A percentile compares a stretch with the other conserved stretches of the same genome.
phyloP scores from a whole-genome alignment of 1,284 basidiomycete genomes.

The Fomitopsis pinicola region DNA sequence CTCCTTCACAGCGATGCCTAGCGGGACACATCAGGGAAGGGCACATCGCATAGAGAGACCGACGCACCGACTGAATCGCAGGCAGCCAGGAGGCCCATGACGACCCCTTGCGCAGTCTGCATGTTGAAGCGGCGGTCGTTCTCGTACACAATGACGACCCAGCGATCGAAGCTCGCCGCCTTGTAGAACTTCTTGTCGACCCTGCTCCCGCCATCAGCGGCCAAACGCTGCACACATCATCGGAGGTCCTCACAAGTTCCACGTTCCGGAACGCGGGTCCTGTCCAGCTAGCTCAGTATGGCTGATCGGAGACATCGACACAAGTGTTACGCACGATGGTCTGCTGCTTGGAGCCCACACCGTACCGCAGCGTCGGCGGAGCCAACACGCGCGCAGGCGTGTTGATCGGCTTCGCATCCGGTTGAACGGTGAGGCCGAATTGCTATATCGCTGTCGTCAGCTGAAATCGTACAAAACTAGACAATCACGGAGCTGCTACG shows the following conservation, averaged over 20 bases:
- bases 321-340: conserved; percentile 41
- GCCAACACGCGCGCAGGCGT: conserved; percentile 57
- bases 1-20: conserved; percentile 49
- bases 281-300: conserved; percentile 18
- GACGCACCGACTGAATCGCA: conserved; percentile 55
- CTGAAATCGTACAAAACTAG: background rate
- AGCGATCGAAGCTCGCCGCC: conserved; percentile 46
- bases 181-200: conserved; percentile 59
- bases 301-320: background rate
- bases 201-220: conserved; percentile 32
- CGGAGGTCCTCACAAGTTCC: conserved; percentile 54
- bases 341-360: conserved; percentile 41
- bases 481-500: conserved; percentile 1
- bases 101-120: conserved; percentile 42
- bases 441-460: conserved; percentile 21
- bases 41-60: background rate
- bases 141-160: conserved; percentile 63
- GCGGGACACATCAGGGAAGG: background rate
- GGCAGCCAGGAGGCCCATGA: conserved; percentile 40
- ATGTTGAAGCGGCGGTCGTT: conserved; percentile 46
- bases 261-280: conserved; percentile 58
- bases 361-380: conserved; percentile 63
- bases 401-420: conserved; percentile 41
- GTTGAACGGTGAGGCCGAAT: conserved; percentile 57
- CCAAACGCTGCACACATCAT: background rate